phyloP scores from a whole-genome alignment of 176 grass and related monocot genomes.

The Otatea glauca region DNA sequence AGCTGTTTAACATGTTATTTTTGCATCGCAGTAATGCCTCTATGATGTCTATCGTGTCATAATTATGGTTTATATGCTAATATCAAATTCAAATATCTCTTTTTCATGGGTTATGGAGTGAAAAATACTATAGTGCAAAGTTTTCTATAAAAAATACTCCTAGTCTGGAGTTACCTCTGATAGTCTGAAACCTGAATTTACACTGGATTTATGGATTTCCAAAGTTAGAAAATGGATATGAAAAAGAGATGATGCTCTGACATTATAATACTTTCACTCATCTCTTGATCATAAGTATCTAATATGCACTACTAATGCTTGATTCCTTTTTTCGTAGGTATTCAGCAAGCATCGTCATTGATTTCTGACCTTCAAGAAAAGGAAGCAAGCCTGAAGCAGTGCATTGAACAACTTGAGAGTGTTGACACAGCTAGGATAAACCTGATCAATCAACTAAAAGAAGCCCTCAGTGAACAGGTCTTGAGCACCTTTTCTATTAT shows the following conservation, averaged over 20 bases:
- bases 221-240: background rate
- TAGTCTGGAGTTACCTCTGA: conserved; percentile 4
- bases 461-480: conserved; percentile 84
- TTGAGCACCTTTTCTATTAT: conserved; percentile 39
- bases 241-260: conserved; percentile 22
- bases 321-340: conserved; percentile 58
- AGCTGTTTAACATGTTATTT: conserved; percentile 17
- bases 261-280: background rate
- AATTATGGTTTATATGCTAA: background rate
- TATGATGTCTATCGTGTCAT: background rate
- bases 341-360: conserved; percentile 61
- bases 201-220: background rate
- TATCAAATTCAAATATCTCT: background rate
- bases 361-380: conserved; percentile 66
- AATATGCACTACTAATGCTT: conserved; percentile 17
- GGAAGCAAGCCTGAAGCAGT: conserved; percentile 69
- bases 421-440: conserved; percentile 51
- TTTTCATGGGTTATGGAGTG: conserved; percentile 5
- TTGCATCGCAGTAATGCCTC: background rate
- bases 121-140: background rate
- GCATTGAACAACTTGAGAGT: conserved; percentile 71
- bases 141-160: conserved; percentile 13
- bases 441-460: conserved; percentile 77
- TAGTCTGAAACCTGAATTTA: conserved; percentile 10
- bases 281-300: conserved; percentile 6